Evolutionary conservation across 2,329 filamentous ascomycete genomes (phyloP), one percentile per base, ranked within the genome.

Genomic region (Apiospora pterosperma): DNA sequence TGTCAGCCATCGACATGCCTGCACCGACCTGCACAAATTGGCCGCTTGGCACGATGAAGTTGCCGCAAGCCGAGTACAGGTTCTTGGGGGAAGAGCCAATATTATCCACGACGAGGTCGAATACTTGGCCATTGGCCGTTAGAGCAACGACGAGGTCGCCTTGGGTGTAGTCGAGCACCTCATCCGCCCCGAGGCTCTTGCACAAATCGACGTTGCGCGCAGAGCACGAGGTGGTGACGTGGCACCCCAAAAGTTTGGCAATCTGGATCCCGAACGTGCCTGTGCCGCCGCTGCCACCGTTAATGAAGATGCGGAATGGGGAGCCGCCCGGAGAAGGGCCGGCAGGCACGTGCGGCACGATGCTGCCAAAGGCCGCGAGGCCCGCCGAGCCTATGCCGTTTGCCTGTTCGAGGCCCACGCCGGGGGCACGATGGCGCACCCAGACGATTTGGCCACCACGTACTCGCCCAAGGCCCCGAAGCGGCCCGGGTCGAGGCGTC

Each of bases 201-300:
- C 85, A 88, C 2, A 90, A 73, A 55, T 85, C 81, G 0, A 82
- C 77, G 72, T 90, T 91, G 6, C 74, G 73, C 0, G 77, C 79
- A 8, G 87, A 90, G 70, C 88, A 91, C 4, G 82, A 82, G 2
- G 81, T 79, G 2, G 83, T 85, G 36, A 91, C 88, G 67, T 84
- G 78, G 68, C 84, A 88, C 0, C 87, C 88, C 4, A 86, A 70
- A 0, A 78, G 77, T 72, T 89, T 90, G 11, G 88, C 88, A 55
- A 90, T 82, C 71, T 91, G 88, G 62, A 91, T 85, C 0, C 80
- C 84, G 64, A 82, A 89, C 0, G 82, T 81, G 0, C 89, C 89
- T 1, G 81, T 83, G 0, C 88, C 88, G 10, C 89, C 89, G 6
- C 82, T 85, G 0, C 87, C 88, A 11, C 87, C 88, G 67, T 90